Base-by-base conservation (phyloP, 306 rosid species). In the Pterocarpus macrocarpus region DNA sequence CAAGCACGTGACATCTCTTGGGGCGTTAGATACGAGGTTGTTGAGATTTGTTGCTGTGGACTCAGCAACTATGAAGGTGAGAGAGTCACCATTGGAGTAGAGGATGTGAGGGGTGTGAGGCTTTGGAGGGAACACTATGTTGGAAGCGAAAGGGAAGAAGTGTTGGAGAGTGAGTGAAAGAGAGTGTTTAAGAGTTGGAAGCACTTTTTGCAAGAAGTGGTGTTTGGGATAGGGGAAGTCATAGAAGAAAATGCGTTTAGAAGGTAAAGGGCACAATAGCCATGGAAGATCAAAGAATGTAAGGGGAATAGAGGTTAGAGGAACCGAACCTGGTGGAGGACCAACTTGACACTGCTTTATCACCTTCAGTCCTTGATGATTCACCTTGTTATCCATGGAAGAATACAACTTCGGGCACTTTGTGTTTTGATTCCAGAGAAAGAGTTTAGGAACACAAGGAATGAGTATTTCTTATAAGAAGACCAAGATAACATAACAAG, bases 161-260 rank as follows among this genome's bases (percentile, higher is more conserved):
- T 67, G 75, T 67, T 55, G 74, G 30, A 81, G 75, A 64, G 84
- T 39, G 41, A 73, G 63, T 8, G 80, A 74, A 65, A 81, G 85
- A 55, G 80, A 74, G 15, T 45, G 10, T n/a, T 57, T 81, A 14
- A 81, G 80, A 81, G 2, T 30, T 1, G 80, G 71, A 28, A 81
- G 45, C 2, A 38, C 5, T 0, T 69, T 44, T 81, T 81, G 85
- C 10, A 75, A 2, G 71, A 81, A 81, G 22, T 81, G 71, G 1
- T 66, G 68, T 0, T 55, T 16, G n/a, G 80, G 14, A 35, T 74
- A 2, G 57, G 85, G 85, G 57, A 65, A 81, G 0, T 74, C 7
- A 8, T 56, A 81, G 76, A 44, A 67, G 64, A 66, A 66, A 10
- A 66, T 74, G 4, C 47, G 62, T 66, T 66, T 75, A 5, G 38